Percentiles rank a stretch among this genome's conserved stretches.
phyloP scores from a whole-genome alignment of 768 basidiomycete genomes.

The Tephrocybe rancida region DNA sequence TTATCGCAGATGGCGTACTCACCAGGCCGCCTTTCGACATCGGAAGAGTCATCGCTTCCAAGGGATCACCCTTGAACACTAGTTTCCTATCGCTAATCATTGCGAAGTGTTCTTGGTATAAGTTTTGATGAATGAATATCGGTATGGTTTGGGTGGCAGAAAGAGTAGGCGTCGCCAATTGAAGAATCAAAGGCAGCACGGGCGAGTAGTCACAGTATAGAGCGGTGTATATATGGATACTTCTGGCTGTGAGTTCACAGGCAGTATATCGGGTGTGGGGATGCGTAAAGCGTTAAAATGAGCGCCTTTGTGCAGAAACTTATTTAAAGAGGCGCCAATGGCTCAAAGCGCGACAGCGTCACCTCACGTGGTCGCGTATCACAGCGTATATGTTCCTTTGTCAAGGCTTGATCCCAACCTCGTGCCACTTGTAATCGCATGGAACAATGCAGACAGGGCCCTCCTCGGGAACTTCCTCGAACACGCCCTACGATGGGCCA shows the following conservation, averaged over 20 bases:
- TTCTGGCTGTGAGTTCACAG: neutral
- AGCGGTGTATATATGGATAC: neutral
- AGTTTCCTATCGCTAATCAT: neutral
- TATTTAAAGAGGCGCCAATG: neutral
- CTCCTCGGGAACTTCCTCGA: slow-evolving; percentile 11
- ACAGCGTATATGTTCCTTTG: slow-evolving; percentile 12
- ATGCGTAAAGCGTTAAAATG: neutral
- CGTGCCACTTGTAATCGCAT: neutral
- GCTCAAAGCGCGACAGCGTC: slow-evolving; percentile 1
- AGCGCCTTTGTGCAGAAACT: neutral
- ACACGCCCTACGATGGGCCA: neutral
- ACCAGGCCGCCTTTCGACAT: neutral
- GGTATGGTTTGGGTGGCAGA: neutral
- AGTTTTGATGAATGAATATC: neutral
- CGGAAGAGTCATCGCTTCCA: neutral
- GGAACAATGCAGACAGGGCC: slow-evolving; percentile 2
- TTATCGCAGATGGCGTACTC: neutral
- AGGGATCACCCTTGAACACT: neutral
- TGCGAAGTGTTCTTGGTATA: neutral
- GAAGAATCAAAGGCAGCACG: neutral
- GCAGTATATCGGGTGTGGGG: neutral
- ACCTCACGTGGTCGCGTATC: slow-evolving; percentile 9
- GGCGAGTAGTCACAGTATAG: neutral
- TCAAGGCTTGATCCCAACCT: slow-evolving; percentile 1
- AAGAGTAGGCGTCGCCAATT: neutral